phyloP scores from a whole-genome alignment of 495 filamentous ascomycete genomes.

The Aspergillus bertholletiae region DNA sequence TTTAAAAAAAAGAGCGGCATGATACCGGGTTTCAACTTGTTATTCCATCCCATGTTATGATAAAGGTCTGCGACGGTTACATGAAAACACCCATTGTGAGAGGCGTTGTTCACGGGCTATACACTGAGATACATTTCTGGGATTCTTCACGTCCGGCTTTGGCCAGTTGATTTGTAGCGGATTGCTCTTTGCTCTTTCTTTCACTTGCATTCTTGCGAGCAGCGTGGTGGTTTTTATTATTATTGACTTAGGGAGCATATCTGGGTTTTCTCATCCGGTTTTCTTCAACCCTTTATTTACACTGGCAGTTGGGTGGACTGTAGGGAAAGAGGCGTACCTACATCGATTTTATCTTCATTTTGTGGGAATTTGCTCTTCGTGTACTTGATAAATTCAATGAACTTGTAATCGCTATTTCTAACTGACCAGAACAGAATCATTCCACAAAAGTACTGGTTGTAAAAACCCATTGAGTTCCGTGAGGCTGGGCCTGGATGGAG shows the following conservation, averaged over 20 bases:
- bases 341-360: neutral
- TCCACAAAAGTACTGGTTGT: too few species aligned
- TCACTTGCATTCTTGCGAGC: conserved; percentile 8
- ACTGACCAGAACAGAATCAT: too few species aligned
- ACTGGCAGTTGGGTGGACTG: neutral
- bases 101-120: conserved; percentile 15
- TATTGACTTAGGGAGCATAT: conserved; percentile 7
- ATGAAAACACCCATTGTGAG: conserved; percentile 15
- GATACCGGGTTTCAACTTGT: neutral
- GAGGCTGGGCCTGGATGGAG: too few species aligned
- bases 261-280: conserved; percentile 1
- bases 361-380: conserved; percentile 1
- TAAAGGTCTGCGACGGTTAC: conserved; percentile 1
- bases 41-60: neutral
- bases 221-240: conserved; percentile 5
- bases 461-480: too few species aligned
- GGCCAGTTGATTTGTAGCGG: conserved; percentile 10
- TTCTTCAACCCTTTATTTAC: conserved; percentile 3
- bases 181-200: conserved; percentile 7
- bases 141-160: conserved; percentile 7
- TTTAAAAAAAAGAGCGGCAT: conserved; percentile 1
- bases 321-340: conserved; percentile 5
- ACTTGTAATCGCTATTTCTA: conserved; percentile 4
- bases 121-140: conserved; percentile 13
- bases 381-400: conserved; percentile 3